Conservation (phyloP, 768 basidiomycete species). For the Calocybe gangraenosa region DNA sequence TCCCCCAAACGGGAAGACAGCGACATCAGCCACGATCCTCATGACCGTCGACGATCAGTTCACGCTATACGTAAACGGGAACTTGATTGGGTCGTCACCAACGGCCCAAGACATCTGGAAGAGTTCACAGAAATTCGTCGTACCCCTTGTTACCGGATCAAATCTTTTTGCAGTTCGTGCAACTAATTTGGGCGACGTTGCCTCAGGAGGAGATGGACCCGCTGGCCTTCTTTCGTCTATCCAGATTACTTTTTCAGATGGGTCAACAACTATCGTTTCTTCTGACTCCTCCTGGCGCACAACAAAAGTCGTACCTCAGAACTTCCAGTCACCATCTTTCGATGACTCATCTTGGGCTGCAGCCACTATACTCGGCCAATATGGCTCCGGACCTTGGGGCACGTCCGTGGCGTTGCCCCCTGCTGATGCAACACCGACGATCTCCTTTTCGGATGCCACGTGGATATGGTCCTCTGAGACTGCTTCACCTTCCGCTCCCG, state of each 20-base stretch:
- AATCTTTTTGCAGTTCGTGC: conserved; percentile 25
- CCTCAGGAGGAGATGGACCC: conserved; percentile 17
- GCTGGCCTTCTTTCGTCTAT: conserved; percentile 25
- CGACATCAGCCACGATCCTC: conserved; percentile 18
- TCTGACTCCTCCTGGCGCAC: conserved; percentile 23
- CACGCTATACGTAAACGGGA: conserved; percentile 25
- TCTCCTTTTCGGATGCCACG: conserved; percentile 17
- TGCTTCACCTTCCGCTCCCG: conserved; percentile 15
- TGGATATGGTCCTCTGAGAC: conserved; percentile 26
- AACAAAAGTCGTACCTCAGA: conserved; percentile 16
- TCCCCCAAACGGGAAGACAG: conserved; percentile 19
- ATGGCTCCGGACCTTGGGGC: conserved; percentile 25
- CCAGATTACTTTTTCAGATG: conserved; percentile 23
- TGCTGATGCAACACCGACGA: conserved; percentile 7
- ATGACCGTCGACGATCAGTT: conserved; percentile 26
- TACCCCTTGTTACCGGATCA: conserved; percentile 14
- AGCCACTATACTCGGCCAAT: conserved; percentile 16
- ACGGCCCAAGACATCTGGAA: conserved; percentile 22
- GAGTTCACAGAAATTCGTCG: conserved; percentile 19
- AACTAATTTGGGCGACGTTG: conserved; percentile 21
- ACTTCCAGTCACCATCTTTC: conserved; percentile 21
- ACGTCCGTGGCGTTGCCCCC: conserved; percentile 18
- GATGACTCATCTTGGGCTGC: conserved; percentile 21
- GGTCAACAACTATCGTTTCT: conserved; percentile 18
- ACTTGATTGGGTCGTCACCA: conserved; percentile 18